Percentiles rank a stretch among this genome's conserved stretches.
Evolutionary conservation across 257 asterid genomes (phyloP).

Genomic region (Oldenlandia corymbosa): DNA sequence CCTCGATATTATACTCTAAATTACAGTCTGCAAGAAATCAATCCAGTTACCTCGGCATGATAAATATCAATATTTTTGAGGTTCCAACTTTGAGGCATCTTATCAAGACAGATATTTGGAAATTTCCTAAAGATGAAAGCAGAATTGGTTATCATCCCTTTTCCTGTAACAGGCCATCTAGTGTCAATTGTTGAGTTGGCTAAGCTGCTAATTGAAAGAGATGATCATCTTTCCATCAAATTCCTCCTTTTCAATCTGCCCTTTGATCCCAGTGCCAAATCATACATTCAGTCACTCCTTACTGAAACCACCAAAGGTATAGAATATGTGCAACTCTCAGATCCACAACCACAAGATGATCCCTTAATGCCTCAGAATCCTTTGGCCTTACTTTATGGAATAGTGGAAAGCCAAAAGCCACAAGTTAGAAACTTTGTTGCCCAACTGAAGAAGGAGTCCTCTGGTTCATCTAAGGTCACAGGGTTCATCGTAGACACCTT

Average conservation of each 20-base stretch:
- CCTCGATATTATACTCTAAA: not conserved
- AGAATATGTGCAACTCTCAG: constrained; percentile 24
- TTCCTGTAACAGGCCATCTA: constrained; percentile 55
- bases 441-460: not conserved
- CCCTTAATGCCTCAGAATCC: not conserved
- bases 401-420: constrained; percentile 22
- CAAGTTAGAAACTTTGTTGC: constrained; percentile 27
- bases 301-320: constrained; percentile 12
- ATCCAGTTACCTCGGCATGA: not conserved
- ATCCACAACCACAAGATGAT: not conserved
- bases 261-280: constrained; percentile 18
- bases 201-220: constrained; percentile 45
- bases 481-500: constrained; percentile 57
- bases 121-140: constrained; percentile 14
- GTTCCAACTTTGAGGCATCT: not conserved
- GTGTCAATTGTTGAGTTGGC: constrained; percentile 46
- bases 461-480: not conserved
- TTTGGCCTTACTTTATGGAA: not conserved
- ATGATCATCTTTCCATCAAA: constrained; percentile 38
- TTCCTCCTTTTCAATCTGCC: constrained; percentile 34
- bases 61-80: not conserved
- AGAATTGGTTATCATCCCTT: constrained; percentile 53
- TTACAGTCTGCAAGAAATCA: not conserved
- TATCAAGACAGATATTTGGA: not conserved
- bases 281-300: constrained; percentile 12